phyloP scores from a whole-genome alignment of 1,139 yeast genomes.

The Yamadazyma blattariae region DNA sequence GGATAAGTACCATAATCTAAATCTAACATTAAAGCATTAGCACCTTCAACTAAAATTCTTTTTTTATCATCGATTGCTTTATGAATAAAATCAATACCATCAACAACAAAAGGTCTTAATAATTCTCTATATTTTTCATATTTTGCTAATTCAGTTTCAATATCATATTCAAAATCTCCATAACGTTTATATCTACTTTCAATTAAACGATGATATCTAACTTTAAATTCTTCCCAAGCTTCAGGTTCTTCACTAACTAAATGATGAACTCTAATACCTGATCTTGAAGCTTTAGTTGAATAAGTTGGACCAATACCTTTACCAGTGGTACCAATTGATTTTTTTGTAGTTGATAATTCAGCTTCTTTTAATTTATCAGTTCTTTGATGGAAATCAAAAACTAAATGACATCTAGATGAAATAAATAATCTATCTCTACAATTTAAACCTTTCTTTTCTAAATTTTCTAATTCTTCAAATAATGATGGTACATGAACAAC shows the following conservation, averaged over 20 bases:
- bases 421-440: conserved; percentile 81
- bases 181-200: conserved; percentile 83
- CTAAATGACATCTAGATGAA: conserved; percentile 93
- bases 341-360: conserved; percentile 80
- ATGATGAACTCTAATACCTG: conserved; percentile 96
- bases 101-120: conserved; percentile 89
- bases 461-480: conserved; percentile 77
- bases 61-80: conserved; percentile 73
- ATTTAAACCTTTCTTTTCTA: conserved; percentile 77
- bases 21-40: conserved; percentile 97
- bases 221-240: conserved; percentile 90
- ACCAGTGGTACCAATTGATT: conserved; percentile 97
- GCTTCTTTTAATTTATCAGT: conserved; percentile 94
- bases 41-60: conserved; percentile 94
- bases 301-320: conserved; percentile 99
- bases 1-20: conserved; percentile 98
- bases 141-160: conserved; percentile 72
- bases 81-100: conserved; percentile 88
- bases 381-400: conserved; percentile 96
- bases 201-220: conserved; percentile 71
- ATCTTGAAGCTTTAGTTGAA: conserved; percentile 94
- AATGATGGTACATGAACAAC: conserved; percentile 94
- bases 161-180: conserved; percentile 88
- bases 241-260: conserved; percentile 84
- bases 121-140: conserved; percentile 73